These are phyloP conservation scores for Chlamydomonas schloesseri DNA, from an alignment of 139 green algal genomes.

Conservation along the genomic window DNA sequence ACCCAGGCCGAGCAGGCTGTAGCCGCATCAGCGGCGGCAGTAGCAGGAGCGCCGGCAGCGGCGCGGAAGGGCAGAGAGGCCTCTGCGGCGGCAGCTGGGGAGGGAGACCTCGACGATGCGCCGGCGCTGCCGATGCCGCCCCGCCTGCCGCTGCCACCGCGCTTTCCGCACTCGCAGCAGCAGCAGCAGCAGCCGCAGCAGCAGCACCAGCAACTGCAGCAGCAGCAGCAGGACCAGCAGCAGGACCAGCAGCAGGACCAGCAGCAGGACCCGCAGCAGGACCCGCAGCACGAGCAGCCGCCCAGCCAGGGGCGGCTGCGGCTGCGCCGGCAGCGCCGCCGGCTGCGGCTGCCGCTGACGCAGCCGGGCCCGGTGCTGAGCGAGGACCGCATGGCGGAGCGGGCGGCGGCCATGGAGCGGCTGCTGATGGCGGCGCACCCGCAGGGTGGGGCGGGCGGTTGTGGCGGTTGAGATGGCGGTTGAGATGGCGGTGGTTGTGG, in stretches of 20 bases:
- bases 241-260: background rate
- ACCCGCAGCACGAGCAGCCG: background rate
- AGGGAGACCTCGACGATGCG: too few species aligned
- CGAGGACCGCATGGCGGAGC: slow-evolving; percentile 71
- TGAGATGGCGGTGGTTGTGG: too few species aligned
- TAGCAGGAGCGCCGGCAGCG: background rate
- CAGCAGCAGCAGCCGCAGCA: background rate
- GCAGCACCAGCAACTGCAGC: too few species aligned
- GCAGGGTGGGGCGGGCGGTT: slow-evolving; percentile 3
- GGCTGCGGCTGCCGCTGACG: slow-evolving; percentile 53
- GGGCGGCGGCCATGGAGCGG: slow-evolving; percentile 54
- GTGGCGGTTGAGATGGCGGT: too few species aligned
- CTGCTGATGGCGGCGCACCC: slow-evolving; percentile 21
- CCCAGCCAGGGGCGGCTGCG: too few species aligned
- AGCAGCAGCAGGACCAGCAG: background rate
- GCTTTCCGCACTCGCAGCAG: background rate
- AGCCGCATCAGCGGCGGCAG: slow-evolving; percentile 21
- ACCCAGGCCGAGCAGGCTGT: background rate
- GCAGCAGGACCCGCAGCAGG: background rate
- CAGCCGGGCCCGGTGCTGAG: slow-evolving; percentile 62
- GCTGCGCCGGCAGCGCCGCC: slow-evolving; percentile 15
- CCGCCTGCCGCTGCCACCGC: too few species aligned
- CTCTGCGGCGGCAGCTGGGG: too few species aligned
- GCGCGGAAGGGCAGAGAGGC: background rate
- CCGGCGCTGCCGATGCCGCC: too few species aligned